Conservation (phyloP, 176 grass and related monocot species). For the Elaeis guineensis region DNA sequence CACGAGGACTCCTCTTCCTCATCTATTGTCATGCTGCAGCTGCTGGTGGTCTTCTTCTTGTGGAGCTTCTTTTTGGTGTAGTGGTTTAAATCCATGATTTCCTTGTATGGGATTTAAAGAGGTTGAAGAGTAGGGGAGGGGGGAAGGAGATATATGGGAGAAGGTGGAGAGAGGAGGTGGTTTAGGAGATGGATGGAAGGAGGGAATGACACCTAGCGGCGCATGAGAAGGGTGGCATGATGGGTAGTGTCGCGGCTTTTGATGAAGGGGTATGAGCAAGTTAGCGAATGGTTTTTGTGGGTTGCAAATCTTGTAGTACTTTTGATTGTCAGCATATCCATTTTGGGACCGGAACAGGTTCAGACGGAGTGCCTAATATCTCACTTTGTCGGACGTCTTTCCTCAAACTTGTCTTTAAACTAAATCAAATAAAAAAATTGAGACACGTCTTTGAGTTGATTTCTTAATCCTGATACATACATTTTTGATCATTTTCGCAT, state of each 20-base stretch:
- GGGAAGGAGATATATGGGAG: background rate
- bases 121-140: background rate
- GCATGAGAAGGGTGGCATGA: slow-evolving; percentile 9
- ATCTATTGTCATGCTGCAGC: background rate
- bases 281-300: too few species aligned
- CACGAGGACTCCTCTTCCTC: too few species aligned
- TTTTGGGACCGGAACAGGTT: too few species aligned
- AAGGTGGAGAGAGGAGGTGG: background rate
- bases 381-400: too few species aligned
- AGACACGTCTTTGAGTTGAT: too few species aligned
- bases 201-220: background rate
- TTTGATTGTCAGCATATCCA: too few species aligned
- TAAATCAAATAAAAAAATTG: too few species aligned
- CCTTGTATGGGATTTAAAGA: background rate
- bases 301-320: too few species aligned
- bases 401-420: too few species aligned
- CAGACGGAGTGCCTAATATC: too few species aligned
- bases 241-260: slow-evolving; percentile 8
- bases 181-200: background rate
- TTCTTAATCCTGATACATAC: too few species aligned
- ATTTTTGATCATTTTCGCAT: too few species aligned
- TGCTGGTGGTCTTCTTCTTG: slow-evolving; percentile 6
- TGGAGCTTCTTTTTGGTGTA: slow-evolving; percentile 9
- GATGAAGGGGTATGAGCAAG: background rate
- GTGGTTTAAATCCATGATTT: background rate